Conservation (phyloP, 2,329 filamentous ascomycete genomes). For the Aspergillus alliaceus region DNA sequence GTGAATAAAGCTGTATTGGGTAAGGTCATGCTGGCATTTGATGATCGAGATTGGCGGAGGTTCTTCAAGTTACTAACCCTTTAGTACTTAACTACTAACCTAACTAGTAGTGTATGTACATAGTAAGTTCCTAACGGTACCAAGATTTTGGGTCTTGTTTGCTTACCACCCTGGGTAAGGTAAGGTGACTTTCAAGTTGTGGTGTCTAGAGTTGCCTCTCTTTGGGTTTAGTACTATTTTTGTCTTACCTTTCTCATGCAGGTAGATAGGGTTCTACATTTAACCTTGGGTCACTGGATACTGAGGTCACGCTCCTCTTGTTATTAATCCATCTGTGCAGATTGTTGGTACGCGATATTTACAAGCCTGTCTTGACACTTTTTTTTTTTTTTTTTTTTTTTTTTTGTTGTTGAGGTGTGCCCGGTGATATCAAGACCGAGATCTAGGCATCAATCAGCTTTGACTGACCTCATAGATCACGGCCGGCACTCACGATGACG, state of each 20-base stretch:
- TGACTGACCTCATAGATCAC: background rate
- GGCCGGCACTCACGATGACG: background rate
- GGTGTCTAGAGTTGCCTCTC: background rate
- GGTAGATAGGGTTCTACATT: background rate
- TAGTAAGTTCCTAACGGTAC: too few relatives aligned
- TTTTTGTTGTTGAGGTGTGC: background rate
- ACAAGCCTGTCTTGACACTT: too few relatives aligned
- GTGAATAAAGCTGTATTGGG: background rate
- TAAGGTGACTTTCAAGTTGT: background rate
- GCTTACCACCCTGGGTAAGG: background rate
- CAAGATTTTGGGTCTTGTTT: background rate
- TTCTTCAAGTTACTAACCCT: too few relatives aligned
- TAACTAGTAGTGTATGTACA: too few relatives aligned
- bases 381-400: too few relatives aligned
- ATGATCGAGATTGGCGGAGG: too few relatives aligned
- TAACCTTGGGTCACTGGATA: background rate
- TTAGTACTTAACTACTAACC: too few relatives aligned
- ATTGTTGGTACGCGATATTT: background rate
- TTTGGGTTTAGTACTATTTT: too few relatives aligned
- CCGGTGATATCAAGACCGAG: background rate
- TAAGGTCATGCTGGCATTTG: background rate
- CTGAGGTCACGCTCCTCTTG: background rate
- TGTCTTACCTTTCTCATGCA: background rate
- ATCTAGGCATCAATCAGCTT: background rate
- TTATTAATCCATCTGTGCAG: background rate